Percentiles rank a stretch among this genome's conserved stretches.
phyloP scores from a whole-genome alignment of 1,284 basidiomycete genomes.

The Phlebopus sp. region DNA sequence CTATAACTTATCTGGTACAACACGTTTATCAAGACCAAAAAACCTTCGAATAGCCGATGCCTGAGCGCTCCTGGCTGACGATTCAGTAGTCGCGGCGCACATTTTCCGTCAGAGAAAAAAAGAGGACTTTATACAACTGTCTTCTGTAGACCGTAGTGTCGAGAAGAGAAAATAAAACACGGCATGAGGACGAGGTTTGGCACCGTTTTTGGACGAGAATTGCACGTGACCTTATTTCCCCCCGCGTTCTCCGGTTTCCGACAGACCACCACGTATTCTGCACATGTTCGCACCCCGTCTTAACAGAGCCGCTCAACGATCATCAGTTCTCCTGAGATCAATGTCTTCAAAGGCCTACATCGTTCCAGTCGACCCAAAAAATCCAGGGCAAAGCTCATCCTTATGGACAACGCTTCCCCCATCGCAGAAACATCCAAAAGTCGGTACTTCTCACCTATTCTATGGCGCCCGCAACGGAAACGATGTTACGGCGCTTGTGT shows the following conservation, averaged over 20 bases:
- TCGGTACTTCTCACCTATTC: slow-evolving; percentile 64
- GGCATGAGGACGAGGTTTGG: too few species aligned
- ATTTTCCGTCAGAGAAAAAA: too few species aligned
- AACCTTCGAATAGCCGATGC: neutral
- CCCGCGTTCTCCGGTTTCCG: neutral
- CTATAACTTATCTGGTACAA: neutral
- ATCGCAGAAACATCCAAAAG: slow-evolving; percentile 51
- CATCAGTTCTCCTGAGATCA: slow-evolving; percentile 22
- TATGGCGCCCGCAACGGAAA: slow-evolving; percentile 45
- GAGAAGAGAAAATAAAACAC: too few species aligned
- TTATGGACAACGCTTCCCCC: slow-evolving; percentile 45
- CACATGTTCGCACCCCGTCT: slow-evolving; percentile 10
- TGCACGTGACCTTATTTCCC: neutral
- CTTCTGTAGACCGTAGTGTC: too few species aligned
- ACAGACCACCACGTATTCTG: slow-evolving; percentile 1
- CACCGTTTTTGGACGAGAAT: neutral
- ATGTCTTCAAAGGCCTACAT: slow-evolving; percentile 42
- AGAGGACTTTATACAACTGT: too few species aligned
- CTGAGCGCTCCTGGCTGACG: too few species aligned
- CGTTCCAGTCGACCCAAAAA: slow-evolving; percentile 41
- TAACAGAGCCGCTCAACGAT: slow-evolving; percentile 17
- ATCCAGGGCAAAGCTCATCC: slow-evolving; percentile 26
- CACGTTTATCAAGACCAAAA: neutral
- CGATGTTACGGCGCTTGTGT: slow-evolving; percentile 53
- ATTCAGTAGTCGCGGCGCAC: too few species aligned